phyloP scores from a whole-genome alignment of 2,329 filamentous ascomycete species.

The Pyrenophora tritici-repentis region DNA sequence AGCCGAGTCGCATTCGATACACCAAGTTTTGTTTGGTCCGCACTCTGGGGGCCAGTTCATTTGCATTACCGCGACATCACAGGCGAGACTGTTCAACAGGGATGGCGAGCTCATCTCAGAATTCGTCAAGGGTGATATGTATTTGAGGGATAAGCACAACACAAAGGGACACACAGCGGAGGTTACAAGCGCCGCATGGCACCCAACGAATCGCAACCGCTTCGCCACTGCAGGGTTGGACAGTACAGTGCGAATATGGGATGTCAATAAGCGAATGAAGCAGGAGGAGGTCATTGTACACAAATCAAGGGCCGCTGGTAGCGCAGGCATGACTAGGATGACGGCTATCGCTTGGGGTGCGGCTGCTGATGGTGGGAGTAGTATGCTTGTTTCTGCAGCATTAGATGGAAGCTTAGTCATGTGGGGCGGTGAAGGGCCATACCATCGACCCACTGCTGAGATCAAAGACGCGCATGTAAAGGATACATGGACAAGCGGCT shows the following conservation, averaged over 20 bases:
- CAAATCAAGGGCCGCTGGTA: slow-evolving; percentile 87
- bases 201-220: slow-evolving; percentile 80
- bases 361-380: slow-evolving; percentile 75
- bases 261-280: slow-evolving; percentile 84
- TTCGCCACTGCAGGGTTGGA: slow-evolving; percentile 93
- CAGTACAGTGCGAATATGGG: slow-evolving; percentile 95
- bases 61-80: slow-evolving; percentile 84
- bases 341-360: slow-evolving; percentile 88
- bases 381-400: slow-evolving; percentile 78
- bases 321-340: slow-evolving; percentile 90
- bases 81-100: slow-evolving; percentile 85
- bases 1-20: slow-evolving; percentile 84
- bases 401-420: slow-evolving; percentile 89
- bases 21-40: slow-evolving; percentile 86
- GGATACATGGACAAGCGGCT: slow-evolving; percentile 87
- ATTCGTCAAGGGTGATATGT: slow-evolving; percentile 98
- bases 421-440: slow-evolving; percentile 89
- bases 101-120: slow-evolving; percentile 86
- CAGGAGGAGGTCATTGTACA: slow-evolving; percentile 96
- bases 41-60: slow-evolving; percentile 79
- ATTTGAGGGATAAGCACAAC: slow-evolving; percentile 93
- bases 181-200: slow-evolving; percentile 87
- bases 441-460: slow-evolving; percentile 78
- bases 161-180: slow-evolving; percentile 97
- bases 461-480: slow-evolving; percentile 80